These are phyloP conservation scores for Carex pumila DNA, from an alignment of 176 grass and related monocot species.

Conservation along the genomic window DNA sequence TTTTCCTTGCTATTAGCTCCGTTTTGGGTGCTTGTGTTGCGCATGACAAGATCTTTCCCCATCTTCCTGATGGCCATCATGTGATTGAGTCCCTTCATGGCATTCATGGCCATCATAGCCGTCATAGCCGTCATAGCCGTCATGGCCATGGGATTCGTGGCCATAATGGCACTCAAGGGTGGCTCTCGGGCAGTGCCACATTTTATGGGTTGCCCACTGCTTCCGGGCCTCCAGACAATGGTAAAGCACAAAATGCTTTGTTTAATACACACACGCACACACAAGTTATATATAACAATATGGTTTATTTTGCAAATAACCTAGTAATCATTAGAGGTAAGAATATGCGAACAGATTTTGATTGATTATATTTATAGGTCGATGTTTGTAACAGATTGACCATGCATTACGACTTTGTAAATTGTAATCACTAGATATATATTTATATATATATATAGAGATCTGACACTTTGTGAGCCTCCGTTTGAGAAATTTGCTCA, in stretches of 20 bases:
- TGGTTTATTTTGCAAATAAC: neutral
- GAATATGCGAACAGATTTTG: too few relatives aligned
- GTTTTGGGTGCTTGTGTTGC: conserved; percentile 2
- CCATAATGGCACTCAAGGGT: neutral
- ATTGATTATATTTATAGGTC: too few relatives aligned
- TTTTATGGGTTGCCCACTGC: conserved; percentile 11
- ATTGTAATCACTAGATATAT: too few relatives aligned
- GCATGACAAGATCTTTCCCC: neutral
- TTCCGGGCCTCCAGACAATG: conserved; percentile 10
- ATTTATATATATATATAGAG: too few relatives aligned
- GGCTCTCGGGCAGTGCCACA: conserved; percentile 20
- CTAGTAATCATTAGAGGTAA: too few relatives aligned
- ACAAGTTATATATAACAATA: neutral
- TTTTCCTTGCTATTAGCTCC: conserved; percentile 6
- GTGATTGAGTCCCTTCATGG: neutral
- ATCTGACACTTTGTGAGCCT: too few relatives aligned
- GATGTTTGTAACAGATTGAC: too few relatives aligned
- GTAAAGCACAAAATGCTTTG: neutral
- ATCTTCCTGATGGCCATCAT: neutral
- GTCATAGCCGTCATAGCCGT: neutral
- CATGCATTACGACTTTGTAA: too few relatives aligned
- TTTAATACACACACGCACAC: neutral
- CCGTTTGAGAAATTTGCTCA: neutral
- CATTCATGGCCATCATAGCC: too few relatives aligned
- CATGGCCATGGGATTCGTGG: neutral